A percentile compares a stretch with the other conserved stretches of the same genome.
Conservation (phyloP, 2,329 filamentous ascomycete species). For the Botrytis porri region DNA sequence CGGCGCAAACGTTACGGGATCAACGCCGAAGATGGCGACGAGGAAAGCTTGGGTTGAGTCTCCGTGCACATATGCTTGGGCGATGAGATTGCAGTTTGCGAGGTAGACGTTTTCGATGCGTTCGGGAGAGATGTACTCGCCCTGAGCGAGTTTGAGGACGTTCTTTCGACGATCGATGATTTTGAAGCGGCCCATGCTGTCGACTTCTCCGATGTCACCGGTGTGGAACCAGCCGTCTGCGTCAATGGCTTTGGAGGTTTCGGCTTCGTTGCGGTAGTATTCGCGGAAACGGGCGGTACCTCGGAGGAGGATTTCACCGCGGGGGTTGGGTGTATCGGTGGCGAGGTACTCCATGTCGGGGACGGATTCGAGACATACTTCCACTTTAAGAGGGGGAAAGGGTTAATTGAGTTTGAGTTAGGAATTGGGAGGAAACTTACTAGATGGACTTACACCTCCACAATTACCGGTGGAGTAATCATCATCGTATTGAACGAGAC, state of each 20-base stretch:
- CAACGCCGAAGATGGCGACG: constrained; percentile 83
- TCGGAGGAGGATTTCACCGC: constrained; percentile 83
- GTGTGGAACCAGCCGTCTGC: constrained; percentile 96
- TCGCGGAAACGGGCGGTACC: constrained; percentile 77
- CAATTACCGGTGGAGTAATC: constrained; percentile 81
- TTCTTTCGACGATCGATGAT: constrained; percentile 99
- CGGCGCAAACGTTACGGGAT: constrained; percentile 76
- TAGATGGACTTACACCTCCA: constrained; percentile 60
- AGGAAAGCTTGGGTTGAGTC: constrained; percentile 78
- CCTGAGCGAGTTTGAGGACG: constrained; percentile 95
- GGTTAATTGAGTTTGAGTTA: not conserved
- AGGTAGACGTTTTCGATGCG: constrained; percentile 94
- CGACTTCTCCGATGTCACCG: constrained; percentile 84
- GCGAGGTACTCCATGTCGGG: constrained; percentile 92
- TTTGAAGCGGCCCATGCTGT: constrained; percentile 80
- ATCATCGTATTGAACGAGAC: constrained; percentile 62
- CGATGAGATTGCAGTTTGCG: constrained; percentile 73
- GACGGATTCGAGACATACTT: constrained; percentile 80
- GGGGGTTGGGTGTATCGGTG: constrained; percentile 82
- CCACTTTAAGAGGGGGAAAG: constrained; percentile 44
- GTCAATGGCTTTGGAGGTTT: constrained; percentile 79
- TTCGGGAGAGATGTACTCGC: constrained; percentile 97
- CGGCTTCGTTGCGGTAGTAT: constrained; percentile 87
- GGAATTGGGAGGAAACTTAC: not conserved
- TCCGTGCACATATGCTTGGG: constrained; percentile 85